Evolutionary conservation across 2,329 filamentous ascomycete genomes (phyloP).

Genomic region (Furcasterigmium furcatum): DNA sequence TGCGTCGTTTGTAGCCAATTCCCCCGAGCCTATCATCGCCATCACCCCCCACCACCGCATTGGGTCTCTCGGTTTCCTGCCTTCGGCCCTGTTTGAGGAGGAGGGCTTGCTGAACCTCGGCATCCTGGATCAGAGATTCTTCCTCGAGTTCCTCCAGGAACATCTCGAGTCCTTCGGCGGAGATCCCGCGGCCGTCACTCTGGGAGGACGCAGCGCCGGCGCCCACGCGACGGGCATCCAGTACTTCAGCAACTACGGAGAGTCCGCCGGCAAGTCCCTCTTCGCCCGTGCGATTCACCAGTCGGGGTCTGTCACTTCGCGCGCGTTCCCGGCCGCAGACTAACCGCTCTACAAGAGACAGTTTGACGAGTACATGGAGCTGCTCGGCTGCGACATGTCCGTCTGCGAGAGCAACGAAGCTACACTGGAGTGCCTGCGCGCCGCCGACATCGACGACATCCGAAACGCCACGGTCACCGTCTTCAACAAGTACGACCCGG

Average conservation of each 20-base stretch:
- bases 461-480: constrained; percentile 30
- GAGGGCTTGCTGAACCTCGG: constrained; percentile 45
- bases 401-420: constrained; percentile 22
- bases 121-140: constrained; percentile 47
- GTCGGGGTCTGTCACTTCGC: constrained; percentile 31
- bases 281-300: constrained; percentile 31
- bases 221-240: constrained; percentile 32
- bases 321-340: constrained; percentile 28
- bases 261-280: constrained; percentile 19
- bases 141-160: constrained; percentile 49
- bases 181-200: constrained; percentile 45
- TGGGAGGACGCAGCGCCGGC: constrained; percentile 55
- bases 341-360: constrained; percentile 29
- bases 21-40: constrained; percentile 35
- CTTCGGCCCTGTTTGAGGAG: constrained; percentile 33
- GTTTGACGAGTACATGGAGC: constrained; percentile 21
- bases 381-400: constrained; percentile 20
- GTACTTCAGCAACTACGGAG: constrained; percentile 33
- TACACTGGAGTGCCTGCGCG: constrained; percentile 34
- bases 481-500: constrained; percentile 30
- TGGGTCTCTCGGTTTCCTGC: constrained; percentile 33
- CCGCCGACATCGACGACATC: constrained; percentile 30
- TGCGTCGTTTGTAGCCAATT: constrained; percentile 25
- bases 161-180: constrained; percentile 53
- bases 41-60: constrained; percentile 40